Evolutionary conservation across 208 protist species (phyloP).

Genomic region (Acanthamoeba comandoni): DNA sequence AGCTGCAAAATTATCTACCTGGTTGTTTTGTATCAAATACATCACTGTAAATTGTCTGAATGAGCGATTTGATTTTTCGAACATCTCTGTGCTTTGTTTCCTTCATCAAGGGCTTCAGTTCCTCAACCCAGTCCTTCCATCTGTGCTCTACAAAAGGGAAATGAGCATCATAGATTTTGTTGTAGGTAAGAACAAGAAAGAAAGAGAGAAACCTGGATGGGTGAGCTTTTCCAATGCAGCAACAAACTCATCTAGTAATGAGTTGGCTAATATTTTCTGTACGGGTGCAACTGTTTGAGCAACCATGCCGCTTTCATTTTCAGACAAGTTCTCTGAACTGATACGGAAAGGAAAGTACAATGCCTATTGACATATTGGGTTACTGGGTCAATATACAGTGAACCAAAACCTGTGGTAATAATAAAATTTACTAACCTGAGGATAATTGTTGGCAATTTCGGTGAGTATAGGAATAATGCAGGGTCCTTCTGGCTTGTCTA

Average conservation of each 20-base stretch:
- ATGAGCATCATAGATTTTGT: not conserved
- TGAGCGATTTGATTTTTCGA: slow-evolving; percentile 38
- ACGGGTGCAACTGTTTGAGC: slow-evolving; percentile 61
- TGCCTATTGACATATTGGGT: slow-evolving; percentile 82
- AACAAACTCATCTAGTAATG: slow-evolving; percentile 83
- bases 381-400: no score
- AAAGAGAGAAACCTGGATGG: slow-evolving; percentile 81
- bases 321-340: slow-evolving; percentile 83
- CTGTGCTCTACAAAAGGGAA: slow-evolving; percentile 79
- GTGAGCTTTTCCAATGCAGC: slow-evolving; percentile 83
- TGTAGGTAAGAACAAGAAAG: not conserved
- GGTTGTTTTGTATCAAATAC: slow-evolving; percentile 81
- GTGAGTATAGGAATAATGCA: slow-evolving; percentile 82
- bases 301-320: slow-evolving; percentile 33
- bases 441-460: slow-evolving; percentile 80
- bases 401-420: no score
- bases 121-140: slow-evolving; percentile 87
- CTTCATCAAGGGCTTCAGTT: slow-evolving; percentile 81
- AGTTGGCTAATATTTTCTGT: slow-evolving; percentile 66
- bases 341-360: slow-evolving; percentile 90
- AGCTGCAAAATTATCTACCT: not conserved
- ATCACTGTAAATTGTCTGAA: slow-evolving; percentile 78
- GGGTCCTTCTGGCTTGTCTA: slow-evolving; percentile 79
- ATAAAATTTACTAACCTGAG: slow-evolving; percentile 26
- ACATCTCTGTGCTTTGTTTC: slow-evolving; percentile 1